Percentiles rank a stretch among this genome's conserved stretches.
phyloP scores from a whole-genome alignment of 768 basidiomycete species.

The Pisolithus microcarpus region DNA sequence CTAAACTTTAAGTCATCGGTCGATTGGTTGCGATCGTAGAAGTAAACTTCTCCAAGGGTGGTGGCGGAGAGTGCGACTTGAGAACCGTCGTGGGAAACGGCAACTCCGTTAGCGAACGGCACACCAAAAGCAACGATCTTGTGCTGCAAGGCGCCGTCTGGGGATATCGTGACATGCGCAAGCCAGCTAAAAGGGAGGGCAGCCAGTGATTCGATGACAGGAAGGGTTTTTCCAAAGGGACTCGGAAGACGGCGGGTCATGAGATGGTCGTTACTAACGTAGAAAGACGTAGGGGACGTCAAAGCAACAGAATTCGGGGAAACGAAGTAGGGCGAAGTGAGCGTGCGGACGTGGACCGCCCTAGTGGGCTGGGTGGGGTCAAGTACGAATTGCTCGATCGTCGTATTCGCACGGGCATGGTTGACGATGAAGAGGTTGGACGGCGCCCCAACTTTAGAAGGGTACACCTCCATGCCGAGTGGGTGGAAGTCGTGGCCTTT shows the following conservation, averaged over 20 bases:
- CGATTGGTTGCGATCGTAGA: conserved; percentile 44
- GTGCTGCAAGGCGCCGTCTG: conserved; percentile 27
- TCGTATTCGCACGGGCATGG: conserved; percentile 53
- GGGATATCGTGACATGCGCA: conserved; percentile 43
- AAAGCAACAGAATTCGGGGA: conserved; percentile 63
- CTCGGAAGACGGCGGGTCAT: conserved; percentile 55
- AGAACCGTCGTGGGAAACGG: conserved; percentile 44
- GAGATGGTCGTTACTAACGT: conserved; percentile 66
- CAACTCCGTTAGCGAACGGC: conserved; percentile 64
- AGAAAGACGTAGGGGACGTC: conserved; percentile 61
- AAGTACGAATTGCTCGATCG: conserved; percentile 62
- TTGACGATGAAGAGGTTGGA: conserved; percentile 64
- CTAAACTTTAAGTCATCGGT: conserved; percentile 38
- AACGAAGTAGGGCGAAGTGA: conserved; percentile 52
- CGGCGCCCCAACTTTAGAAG: conserved; percentile 38
- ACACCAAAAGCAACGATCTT: conserved; percentile 40
- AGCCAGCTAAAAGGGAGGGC: conserved; percentile 56
- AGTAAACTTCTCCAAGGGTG: conserved; percentile 36
- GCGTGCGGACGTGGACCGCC: conserved; percentile 53
- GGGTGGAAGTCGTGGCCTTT: conserved; percentile 61
- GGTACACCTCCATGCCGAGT: conserved; percentile 55
- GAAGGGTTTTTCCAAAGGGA: conserved; percentile 40
- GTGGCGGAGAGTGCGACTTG: conserved; percentile 55
- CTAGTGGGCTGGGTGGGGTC: conserved; percentile 35
- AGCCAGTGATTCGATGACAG: conserved; percentile 49